Conservation (phyloP, 2,329 filamentous ascomycete species). For the Acrocalymma vagum region DNA sequence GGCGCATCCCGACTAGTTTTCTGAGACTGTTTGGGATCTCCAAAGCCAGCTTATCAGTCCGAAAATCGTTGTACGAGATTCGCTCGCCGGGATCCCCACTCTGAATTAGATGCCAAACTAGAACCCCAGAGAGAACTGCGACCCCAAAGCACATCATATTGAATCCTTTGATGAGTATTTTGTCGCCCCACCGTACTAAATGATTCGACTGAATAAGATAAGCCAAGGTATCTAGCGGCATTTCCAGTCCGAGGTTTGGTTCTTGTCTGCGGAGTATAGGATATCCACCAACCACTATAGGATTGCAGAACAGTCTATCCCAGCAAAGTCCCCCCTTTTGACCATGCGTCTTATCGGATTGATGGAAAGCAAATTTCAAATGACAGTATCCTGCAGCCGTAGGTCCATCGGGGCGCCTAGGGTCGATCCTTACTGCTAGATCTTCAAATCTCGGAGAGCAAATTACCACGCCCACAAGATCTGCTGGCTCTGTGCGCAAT, state of each 20-base stretch:
- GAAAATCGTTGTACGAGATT: conserved; percentile 3
- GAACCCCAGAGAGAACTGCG: conserved; percentile 42
- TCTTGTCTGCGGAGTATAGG: conserved; percentile 6
- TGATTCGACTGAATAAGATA: conserved; percentile 19
- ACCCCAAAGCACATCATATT: conserved; percentile 31
- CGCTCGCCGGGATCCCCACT: conserved; percentile 1
- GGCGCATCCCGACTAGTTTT: neutral
- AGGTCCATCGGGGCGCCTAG: no score
- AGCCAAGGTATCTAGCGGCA: conserved; percentile 38
- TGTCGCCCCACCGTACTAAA: conserved; percentile 32
- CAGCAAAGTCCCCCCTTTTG: conserved; percentile 15
- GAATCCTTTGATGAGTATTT: conserved; percentile 46
- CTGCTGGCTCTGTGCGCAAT: neutral
- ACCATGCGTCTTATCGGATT: neutral
- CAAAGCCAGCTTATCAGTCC: neutral
- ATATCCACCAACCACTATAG: conserved; percentile 8
- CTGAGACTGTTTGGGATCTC: neutral
- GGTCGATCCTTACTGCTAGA: no score
- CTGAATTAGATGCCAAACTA: conserved; percentile 14
- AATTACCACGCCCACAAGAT: no score
- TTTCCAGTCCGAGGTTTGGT: conserved; percentile 37
- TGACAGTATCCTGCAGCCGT: no score
- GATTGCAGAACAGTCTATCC: conserved; percentile 12
- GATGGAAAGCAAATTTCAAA: no score
- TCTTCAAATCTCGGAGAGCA: no score